phyloP scores from a whole-genome alignment of 371 early-diverging fungal genomes.

The Basidiobolus meristosporus region DNA sequence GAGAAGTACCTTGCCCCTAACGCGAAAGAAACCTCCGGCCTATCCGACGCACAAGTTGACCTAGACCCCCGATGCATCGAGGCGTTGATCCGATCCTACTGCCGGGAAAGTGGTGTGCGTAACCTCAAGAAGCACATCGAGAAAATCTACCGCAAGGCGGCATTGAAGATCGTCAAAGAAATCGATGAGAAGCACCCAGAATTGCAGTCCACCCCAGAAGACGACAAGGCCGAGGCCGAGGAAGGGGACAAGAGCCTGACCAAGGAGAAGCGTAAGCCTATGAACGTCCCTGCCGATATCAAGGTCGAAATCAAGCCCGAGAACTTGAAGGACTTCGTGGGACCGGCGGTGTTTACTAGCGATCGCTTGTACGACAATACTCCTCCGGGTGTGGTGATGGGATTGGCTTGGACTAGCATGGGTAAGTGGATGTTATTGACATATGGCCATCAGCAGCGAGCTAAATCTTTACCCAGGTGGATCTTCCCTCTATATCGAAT shows the following conservation, averaged over 20 bases:
- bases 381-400: conserved; percentile 89
- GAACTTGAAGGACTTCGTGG: conserved; percentile 81
- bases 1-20: conserved; percentile 69
- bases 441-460: no score
- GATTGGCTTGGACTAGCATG: conserved; percentile 89
- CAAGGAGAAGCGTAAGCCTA: conserved; percentile 13
- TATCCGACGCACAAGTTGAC: conserved; percentile 48
- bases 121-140: conserved; percentile 95
- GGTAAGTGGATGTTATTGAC: no score
- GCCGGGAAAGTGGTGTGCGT: conserved; percentile 93
- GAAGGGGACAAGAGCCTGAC: conserved; percentile 4
- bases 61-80: conserved; percentile 63
- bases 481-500: conserved; percentile 84
- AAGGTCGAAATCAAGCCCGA: conserved; percentile 32
- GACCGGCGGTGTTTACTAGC: conserved; percentile 68
- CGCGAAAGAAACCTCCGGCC: conserved; percentile 59
- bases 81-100: conserved; percentile 68
- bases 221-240: conserved; percentile 2
- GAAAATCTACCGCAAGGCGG: conserved; percentile 90
- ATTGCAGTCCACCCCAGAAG: conserved; percentile 2
- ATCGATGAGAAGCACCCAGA: conserved; percentile 17
- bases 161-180: conserved; percentile 63
- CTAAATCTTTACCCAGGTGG: no score
- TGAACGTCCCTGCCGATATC: conserved; percentile 30
- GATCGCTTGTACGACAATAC: conserved; percentile 82